Base-by-base conservation (phyloP, 2,329 filamentous ascomycete genomes). In the Bipolaris bicolor region DNA sequence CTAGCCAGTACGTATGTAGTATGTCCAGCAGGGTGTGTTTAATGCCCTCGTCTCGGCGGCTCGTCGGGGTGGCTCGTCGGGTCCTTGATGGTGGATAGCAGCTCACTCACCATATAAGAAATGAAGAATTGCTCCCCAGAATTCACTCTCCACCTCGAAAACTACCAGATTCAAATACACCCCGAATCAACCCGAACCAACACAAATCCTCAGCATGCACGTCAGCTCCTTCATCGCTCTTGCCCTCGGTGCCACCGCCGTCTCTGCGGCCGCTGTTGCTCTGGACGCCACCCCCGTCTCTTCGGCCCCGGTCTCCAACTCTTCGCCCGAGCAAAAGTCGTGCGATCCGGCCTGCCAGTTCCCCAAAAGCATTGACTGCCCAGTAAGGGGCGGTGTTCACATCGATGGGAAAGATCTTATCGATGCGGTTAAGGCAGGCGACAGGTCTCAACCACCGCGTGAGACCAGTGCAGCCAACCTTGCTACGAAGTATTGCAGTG, bases 221-320 rank as follows among this genome's bases (percentile, higher is more conserved):
- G 53, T 48, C 40, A 46, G 24, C 47, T 45, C 47, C 13, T 18
- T 56, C 24, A 11, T 51, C 53, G 41, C 53, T 36, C 47, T 56
- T 26, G 53, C 48, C 36, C 53, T 56, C 18, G 47, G 47, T 24
- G 53, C 53, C 3, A 34, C 34, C 34, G 48, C 48, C 15, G 53
- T 51, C 47, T 51, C 53, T 22, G 53, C 48, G 4, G 24, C 49
- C 29, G 31, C 13, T 39, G 22, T 24, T 4, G 22, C 22, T 7
- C 1, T 24, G 22, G 22, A 24, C 22, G 22, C 22, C 22, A 24
- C 22, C 22, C 22, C 22, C 22, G 22, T 24, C 22, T 24, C 22
- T 24, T 24, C 22, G 22, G 22, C 22, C 22, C 22, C 22, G 1
- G 22, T 24, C 22, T 4, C 6, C 22, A 24, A 7, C 22, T 24